These are phyloP conservation scores for Dimargaris verticillata DNA, from an alignment of 192 early-diverging fungal genomes.

Conservation along the genomic window DNA sequence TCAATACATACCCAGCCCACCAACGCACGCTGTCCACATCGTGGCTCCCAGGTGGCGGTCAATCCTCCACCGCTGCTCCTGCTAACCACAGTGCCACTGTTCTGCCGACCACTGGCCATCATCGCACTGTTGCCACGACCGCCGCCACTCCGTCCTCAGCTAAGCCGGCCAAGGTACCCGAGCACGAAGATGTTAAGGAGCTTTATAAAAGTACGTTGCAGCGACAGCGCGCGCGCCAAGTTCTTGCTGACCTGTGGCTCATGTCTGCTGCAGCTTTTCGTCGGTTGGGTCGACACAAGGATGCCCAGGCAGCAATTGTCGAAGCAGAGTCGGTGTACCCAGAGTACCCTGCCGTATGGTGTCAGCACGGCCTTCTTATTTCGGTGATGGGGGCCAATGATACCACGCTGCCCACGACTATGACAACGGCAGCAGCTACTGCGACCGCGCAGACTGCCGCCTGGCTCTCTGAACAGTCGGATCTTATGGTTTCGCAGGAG, in stretches of 20 bases:
- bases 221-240: constrained; percentile 24
- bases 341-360: constrained; percentile 34
- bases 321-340: constrained; percentile 34
- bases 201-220: constrained; percentile 11
- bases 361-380: constrained; percentile 18
- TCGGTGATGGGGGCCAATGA: neutral
- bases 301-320: constrained; percentile 34
- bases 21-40: neutral
- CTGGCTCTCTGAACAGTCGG: constrained; percentile 16
- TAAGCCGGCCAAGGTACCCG: neutral
- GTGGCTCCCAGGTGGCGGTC: neutral
- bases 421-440: too few species aligned
- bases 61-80: neutral
- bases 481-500: constrained; percentile 13
- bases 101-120: neutral
- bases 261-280: constrained; percentile 32
- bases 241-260: constrained; percentile 35
- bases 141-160: neutral
- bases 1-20: neutral
- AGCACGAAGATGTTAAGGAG: neutral
- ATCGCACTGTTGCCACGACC: too few species aligned
- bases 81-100: neutral
- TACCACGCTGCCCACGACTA: neutral
- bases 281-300: constrained; percentile 28
- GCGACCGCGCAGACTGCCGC: constrained; percentile 6